Evolutionary conservation across 208 protist species (phyloP), one percentile per base, ranked within the genome.

Genomic region (Angomonas deanei): DNA sequence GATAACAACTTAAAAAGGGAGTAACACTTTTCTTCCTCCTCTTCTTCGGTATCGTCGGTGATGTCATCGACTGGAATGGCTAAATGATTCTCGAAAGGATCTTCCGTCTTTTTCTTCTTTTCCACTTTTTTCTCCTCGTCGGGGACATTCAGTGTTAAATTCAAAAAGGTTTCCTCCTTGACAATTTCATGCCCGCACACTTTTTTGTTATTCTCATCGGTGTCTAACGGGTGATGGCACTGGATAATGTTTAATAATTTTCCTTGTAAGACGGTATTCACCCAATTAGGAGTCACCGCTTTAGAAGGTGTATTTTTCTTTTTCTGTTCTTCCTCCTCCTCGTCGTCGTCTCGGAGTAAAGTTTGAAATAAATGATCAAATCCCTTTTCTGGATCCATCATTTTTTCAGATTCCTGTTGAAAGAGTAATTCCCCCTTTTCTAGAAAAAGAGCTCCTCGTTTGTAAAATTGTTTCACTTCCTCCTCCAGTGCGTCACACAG

Each of bases 221-320:
- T 42, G 15, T 42, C 36, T 15, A n/a, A n/a, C 8, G 8, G 8
- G 15, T 42, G 36, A 42, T 72, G 55, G 67, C 87, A 93, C 36
- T 84, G 87, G 31, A 90, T 82, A 17, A 93, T 85, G 61, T 88
- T 93, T n/a, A 93, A 67, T 47, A 91, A 55, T 28, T 71, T 67
- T n/a, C 82, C 78, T 59, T 83, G 76, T 28, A 88, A 47, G 0
- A 93, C 61, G 4, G 46, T 30, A 64, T 91, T 90, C 30, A 93
- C 61, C 87, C 87, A 93, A n/a, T 27, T 17, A 53, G 11, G 11
- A 17, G 11, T 15, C 5, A 5, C 5, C 47, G 8, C 21, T 15
- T 53, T 11, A 6, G 47, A 24, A 24, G 8, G 21, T 6, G n/a
- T 53, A 6, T 26, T 53, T 15, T 15, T 53, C 47, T 26, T 24